Conservation (phyloP, 345 rosid species). For the Corchorus capsularis region DNA sequence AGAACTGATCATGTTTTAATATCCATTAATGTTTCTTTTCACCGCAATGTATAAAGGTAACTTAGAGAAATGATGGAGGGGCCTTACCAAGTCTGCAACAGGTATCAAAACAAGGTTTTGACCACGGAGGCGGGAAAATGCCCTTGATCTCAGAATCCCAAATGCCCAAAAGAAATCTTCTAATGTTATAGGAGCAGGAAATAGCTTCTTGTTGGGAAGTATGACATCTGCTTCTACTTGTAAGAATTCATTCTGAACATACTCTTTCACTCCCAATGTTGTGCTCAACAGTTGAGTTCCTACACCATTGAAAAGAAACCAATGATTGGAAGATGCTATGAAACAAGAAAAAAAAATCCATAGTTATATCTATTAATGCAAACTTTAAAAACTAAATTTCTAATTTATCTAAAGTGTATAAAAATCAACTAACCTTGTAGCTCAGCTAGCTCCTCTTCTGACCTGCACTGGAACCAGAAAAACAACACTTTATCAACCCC, state of each 20-base stretch:
- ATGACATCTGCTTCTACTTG: conserved; percentile 70
- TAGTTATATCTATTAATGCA: too few relatives aligned
- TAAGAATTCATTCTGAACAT: conserved; percentile 55
- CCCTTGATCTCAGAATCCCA: conserved; percentile 85
- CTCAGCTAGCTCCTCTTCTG: conserved; percentile 91
- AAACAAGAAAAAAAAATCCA: conserved; percentile 7
- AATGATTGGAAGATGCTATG: not conserved
- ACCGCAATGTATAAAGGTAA: not conserved
- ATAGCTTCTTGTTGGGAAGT: conserved; percentile 56
- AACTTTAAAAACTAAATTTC: too few relatives aligned
- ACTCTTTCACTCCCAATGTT: conserved; percentile 71
- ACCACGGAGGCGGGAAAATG: conserved; percentile 87
- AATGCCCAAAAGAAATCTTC: conserved; percentile 89
- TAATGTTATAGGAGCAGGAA: conserved; percentile 61
- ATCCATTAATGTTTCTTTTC: not conserved
- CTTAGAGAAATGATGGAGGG: conserved; percentile 2
- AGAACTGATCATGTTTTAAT: not conserved
- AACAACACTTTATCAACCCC: conserved; percentile 40
- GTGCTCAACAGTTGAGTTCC: conserved; percentile 82
- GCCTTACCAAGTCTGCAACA: conserved; percentile 83
- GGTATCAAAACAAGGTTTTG: conserved; percentile 87
- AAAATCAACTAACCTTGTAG: conserved; percentile 61
- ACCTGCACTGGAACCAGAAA: conserved; percentile 88
- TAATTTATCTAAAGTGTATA: not conserved
- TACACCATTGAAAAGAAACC: conserved; percentile 30